Base-by-base conservation (phyloP, 2,329 filamentous ascomycete species). In the Aspergillus aculeatinus region DNA sequence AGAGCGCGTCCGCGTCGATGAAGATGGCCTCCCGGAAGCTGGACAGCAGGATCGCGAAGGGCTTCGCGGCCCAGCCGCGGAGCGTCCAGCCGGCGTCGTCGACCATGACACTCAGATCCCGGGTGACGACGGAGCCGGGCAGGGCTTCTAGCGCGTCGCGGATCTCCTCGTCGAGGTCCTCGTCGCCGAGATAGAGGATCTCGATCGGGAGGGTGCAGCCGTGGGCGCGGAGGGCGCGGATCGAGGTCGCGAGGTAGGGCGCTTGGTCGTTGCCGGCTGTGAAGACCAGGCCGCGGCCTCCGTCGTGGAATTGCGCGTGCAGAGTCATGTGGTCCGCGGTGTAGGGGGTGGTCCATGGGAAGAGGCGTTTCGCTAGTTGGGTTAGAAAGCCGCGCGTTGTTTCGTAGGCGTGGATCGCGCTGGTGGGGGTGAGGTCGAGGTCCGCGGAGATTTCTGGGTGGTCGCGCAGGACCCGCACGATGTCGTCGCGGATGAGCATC, bases 21-120 rank as follows among this genome's bases (percentile, higher is more conserved):
- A 82, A 79, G 47, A 81, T 78, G 56, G 75, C 75, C 64, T 82
- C 79, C 5, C 78, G 77, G 68, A 81, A 82, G 31, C 76, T 79
- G 2, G 78, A 80, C 60, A 80, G 65, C 5, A 82, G 67, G 27
- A 80, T 79, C 1, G 79, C 79, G 50, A 79, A 81, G 1, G 80
- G 78, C 62, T 82, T 82, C 23, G 75, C 77, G 0, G 79, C 79
- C 78, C 79, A 81, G 5, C 79, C 79, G 10, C 71, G 74, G 44
- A 81, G 65, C 35, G 70, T 72, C 79, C 79, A 82, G 21, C 79
- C 79, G 23, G 71, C 68, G 42, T 80, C 78, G 42, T 77, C 72
- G 9, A 81, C 74, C 77, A 81, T 81, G 27, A 73, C 72, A 12
- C 72, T 72, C 48, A 81, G 70, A 59, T 82, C 78, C 23, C 79